These are phyloP conservation scores for Tricladium varicosporioides DNA, from an alignment of 2,329 filamentous ascomycete species.

Conservation along the genomic window DNA sequence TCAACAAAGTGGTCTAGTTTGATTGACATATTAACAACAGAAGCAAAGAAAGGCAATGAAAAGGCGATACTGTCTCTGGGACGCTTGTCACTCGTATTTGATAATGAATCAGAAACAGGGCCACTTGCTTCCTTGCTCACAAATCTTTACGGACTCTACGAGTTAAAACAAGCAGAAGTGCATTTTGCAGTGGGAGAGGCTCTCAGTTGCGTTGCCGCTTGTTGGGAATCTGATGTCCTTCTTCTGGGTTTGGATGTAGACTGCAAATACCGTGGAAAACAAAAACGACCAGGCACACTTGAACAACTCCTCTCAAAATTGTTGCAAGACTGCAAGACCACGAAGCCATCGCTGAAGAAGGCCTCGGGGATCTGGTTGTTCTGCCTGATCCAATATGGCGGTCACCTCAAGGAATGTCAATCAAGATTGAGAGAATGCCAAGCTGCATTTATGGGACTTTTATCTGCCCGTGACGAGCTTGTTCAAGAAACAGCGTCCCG, in stretches of 20 bases:
- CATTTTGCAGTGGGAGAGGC: slow-evolving; percentile 92
- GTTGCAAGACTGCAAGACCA: slow-evolving; percentile 73
- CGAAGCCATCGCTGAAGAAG: slow-evolving; percentile 86
- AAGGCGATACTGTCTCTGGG: slow-evolving; percentile 80
- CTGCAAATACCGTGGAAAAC: slow-evolving; percentile 41
- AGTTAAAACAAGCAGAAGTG: slow-evolving; percentile 80
- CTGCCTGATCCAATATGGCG: slow-evolving; percentile 86
- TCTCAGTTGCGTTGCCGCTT: slow-evolving; percentile 70
- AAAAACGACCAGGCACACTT: slow-evolving; percentile 39
- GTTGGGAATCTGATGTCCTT: slow-evolving; percentile 82
- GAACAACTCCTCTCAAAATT: slow-evolving; percentile 61
- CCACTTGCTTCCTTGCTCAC: slow-evolving; percentile 57
- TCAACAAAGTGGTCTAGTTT: slow-evolving; percentile 35
- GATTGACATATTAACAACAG: slow-evolving; percentile 60
- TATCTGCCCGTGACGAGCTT: slow-evolving; percentile 86
- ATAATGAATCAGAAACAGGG: slow-evolving; percentile 41
- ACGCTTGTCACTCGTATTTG: slow-evolving; percentile 64
- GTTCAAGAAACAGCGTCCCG: slow-evolving; percentile 94
- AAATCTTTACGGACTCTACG: slow-evolving; percentile 73
- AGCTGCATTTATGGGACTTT: slow-evolving; percentile 79
- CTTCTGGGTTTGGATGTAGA: slow-evolving; percentile 75
- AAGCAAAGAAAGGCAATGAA: slow-evolving; percentile 79
- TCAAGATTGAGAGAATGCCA: slow-evolving; percentile 75
- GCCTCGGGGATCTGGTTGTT: slow-evolving; percentile 95
- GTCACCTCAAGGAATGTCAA: slow-evolving; percentile 73